Percentiles rank a stretch among this genome's conserved stretches.
These are phyloP conservation scores for Populus tremula DNA, from an alignment of 345 rosid species.

Conservation along the genomic window DNA sequence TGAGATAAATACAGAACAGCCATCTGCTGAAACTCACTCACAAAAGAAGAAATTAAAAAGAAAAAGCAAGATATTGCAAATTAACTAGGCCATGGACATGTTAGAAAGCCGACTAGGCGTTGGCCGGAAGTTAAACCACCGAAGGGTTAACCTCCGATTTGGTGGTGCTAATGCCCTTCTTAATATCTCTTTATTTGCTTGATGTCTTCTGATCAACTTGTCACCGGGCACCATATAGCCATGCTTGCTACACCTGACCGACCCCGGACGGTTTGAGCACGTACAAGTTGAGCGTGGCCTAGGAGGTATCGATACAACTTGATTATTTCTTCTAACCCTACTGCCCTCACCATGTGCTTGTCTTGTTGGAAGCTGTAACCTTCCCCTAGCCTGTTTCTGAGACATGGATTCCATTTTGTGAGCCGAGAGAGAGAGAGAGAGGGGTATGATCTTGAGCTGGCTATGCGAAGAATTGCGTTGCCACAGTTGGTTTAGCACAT, in stretches of 20 bases:
- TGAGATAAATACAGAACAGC: neutral
- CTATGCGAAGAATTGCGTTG: neutral
- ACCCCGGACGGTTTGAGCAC: slow-evolving; percentile 31
- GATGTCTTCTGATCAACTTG: slow-evolving; percentile 11
- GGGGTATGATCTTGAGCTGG: neutral
- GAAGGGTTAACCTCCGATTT: slow-evolving; percentile 20
- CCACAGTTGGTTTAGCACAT: neutral
- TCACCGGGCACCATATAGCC: slow-evolving; percentile 32
- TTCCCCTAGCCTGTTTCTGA: neutral
- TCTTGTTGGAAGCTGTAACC: neutral
- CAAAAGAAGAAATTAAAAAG: neutral
- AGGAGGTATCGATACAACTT: neutral
- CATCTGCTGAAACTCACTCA: neutral
- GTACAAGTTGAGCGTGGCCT: slow-evolving; percentile 14
- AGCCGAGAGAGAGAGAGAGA: neutral
- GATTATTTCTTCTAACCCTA: slow-evolving; percentile 3
- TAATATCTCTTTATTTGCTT: slow-evolving; percentile 31
- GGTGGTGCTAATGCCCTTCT: slow-evolving; percentile 40
- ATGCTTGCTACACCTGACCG: slow-evolving; percentile 31
- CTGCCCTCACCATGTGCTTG: neutral
- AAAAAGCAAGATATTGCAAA: neutral
- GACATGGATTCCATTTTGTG: slow-evolving; percentile 7
- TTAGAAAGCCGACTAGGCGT: slow-evolving; percentile 42
- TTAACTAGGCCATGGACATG: slow-evolving; percentile 37
- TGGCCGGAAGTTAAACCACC: slow-evolving; percentile 46